Percentiles rank a stretch among this genome's conserved stretches.
Evolutionary conservation across 371 early-diverging fungal species (phyloP).

Genomic region (Syncephalastrum sp.): DNA sequence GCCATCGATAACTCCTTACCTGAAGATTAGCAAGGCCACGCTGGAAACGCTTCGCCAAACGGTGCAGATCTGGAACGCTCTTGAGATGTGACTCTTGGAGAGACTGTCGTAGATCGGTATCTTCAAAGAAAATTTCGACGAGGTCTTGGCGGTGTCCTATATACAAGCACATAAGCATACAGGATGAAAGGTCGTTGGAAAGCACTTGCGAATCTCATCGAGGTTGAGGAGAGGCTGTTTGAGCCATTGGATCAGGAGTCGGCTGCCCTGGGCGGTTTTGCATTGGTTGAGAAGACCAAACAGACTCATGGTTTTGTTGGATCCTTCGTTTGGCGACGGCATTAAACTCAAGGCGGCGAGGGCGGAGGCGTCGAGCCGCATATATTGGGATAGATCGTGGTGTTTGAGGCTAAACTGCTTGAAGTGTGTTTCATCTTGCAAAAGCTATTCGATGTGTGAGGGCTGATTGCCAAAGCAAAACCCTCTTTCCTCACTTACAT

Average conservation of each 20-base stretch:
- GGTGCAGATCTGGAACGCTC: constrained; percentile 83
- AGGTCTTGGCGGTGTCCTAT: constrained; percentile 73
- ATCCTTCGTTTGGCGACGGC: constrained; percentile 75
- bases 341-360: constrained; percentile 86
- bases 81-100: constrained; percentile 79
- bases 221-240: constrained; percentile 88
- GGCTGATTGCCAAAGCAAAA: neutral
- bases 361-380: constrained; percentile 92
- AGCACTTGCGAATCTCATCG: constrained; percentile 61
- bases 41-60: constrained; percentile 82
- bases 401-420: constrained; percentile 67
- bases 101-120: constrained; percentile 69
- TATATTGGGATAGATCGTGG: constrained; percentile 86
- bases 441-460: constrained; percentile 43
- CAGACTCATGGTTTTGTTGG: constrained; percentile 79
- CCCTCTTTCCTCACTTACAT: constrained; percentile 31
- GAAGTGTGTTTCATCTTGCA: constrained; percentile 74
- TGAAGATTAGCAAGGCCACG: constrained; percentile 80
- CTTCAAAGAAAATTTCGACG: constrained; percentile 73
- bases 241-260: constrained; percentile 90
- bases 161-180: neutral
- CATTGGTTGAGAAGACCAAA: constrained; percentile 89
- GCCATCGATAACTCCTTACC: constrained; percentile 17
- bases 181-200: neutral
- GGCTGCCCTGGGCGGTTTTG: constrained; percentile 87